A percentile compares a stretch with the other conserved stretches of the same genome.
Evolutionary conservation across 257 asterid genomes (phyloP).

Genomic region (Coffea canephora): DNA sequence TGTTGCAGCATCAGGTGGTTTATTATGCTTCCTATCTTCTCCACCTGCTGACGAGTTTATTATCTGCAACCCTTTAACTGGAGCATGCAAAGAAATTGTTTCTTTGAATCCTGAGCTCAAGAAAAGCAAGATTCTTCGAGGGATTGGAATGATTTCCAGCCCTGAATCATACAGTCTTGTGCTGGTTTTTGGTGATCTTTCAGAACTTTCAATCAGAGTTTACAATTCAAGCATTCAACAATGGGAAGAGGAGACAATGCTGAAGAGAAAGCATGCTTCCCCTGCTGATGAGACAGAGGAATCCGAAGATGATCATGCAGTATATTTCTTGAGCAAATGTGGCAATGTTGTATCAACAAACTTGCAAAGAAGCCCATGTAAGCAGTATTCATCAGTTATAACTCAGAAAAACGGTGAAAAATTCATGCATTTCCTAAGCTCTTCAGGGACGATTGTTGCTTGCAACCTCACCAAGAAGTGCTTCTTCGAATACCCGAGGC

Average conservation of each 20-base stretch:
- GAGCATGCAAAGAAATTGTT: constrained; percentile 30
- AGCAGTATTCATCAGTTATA: constrained; percentile 64
- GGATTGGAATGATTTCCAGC: constrained; percentile 56
- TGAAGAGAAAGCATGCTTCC: constrained; percentile 24
- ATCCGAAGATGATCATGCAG: constrained; percentile 26
- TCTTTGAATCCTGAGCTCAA: constrained; percentile 2
- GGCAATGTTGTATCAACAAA: constrained; percentile 71
- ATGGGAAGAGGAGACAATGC: constrained; percentile 48
- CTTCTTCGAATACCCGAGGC: constrained; percentile 63
- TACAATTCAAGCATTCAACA: constrained; percentile 38
- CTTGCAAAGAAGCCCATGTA: constrained; percentile 68
- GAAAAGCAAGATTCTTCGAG: constrained; percentile 33
- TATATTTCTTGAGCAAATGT: constrained; percentile 71
- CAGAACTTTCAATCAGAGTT: constrained; percentile 40
- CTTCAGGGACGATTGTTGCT: constrained; percentile 56
- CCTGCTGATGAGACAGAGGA: constrained; percentile 20
- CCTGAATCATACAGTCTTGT: constrained; percentile 41
- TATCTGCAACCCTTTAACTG: constrained; percentile 58
- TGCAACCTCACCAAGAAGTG: constrained; percentile 49
- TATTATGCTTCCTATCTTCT: constrained; percentile 53
- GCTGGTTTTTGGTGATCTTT: constrained; percentile 47
- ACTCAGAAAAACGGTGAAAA: constrained; percentile 37
- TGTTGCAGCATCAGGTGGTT: constrained; percentile 77
- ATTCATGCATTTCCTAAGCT: constrained; percentile 53
- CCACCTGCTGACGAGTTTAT: constrained; percentile 29